Evolutionary conservation across 2,329 filamentous ascomycete genomes (phyloP), one percentile per base, ranked within the genome.

Genomic region (Botrytis squamosa): DNA sequence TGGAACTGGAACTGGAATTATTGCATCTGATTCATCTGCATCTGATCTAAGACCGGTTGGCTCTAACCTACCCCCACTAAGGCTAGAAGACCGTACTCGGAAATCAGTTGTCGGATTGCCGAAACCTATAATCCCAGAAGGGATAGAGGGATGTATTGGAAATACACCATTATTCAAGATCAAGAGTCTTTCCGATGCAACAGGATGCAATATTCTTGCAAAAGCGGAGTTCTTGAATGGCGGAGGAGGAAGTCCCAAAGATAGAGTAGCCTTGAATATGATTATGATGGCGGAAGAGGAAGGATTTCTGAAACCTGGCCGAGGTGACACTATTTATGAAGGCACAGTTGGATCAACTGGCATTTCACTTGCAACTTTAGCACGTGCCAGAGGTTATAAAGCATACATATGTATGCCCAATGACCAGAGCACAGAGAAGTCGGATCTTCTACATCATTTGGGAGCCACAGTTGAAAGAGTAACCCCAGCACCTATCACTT

Each of bases 141-240:
- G 96, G 29, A 93, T 99, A 75, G 94, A 97, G 82, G 93, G 91
- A 64, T 93, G 92, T 81, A 98, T 99, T 81, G 96, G 96, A 73
- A 93, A 97, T 83, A 99, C 96, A 22, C 95, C 95, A 1, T 87
- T 99, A 40, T 89, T 99, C 79, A 89, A 90, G 76, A 94, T 99
- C 81, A 92, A 90, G 77, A 95, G 93, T 55, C 88, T 99, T 38
- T 97, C 93, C 5, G 90, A 92, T 65, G 93, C 91, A 29, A 98
- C 96, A 6, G 94, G 94, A 33, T 94, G 96, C 80, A 90, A 90
- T 59, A 97, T 99, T 79, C 86, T 98, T 52, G 96, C 92, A 77
- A 99, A 99, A 84, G 94, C 94, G 67, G 96, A 99, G 87, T 97
- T 97, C 81, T 88, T 99, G 72, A 98, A 99, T 84, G 96, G 95